These are phyloP conservation scores for Penicillium sp. DNA, from an alignment of 2,329 filamentous ascomycete species.

Conservation along the genomic window DNA sequence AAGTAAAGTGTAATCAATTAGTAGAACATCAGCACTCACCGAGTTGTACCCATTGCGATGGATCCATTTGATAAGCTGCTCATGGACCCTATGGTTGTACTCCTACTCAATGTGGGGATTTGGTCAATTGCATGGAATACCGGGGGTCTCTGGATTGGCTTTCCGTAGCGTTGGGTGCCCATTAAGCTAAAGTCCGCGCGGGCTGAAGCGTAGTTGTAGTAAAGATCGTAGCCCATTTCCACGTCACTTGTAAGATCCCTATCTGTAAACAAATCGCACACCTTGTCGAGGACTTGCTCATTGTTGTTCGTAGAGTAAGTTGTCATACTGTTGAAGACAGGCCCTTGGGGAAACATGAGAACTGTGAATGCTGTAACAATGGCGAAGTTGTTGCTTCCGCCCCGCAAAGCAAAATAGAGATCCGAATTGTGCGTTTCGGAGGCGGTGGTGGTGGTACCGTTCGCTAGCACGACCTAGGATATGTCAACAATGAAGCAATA, in stretches of 20 bases:
- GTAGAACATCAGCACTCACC: background rate
- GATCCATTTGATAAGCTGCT: background rate
- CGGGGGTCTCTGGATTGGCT: conserved; percentile 14
- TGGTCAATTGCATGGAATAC: conserved; percentile 15
- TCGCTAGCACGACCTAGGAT: conserved; percentile 19
- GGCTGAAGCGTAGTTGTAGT: conserved; percentile 15
- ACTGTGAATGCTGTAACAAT: conserved; percentile 39
- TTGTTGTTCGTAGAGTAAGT: conserved; percentile 15
- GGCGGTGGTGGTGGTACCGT: conserved; percentile 28
- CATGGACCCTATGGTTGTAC: conserved; percentile 2
- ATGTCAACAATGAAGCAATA: background rate
- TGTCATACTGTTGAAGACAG: conserved; percentile 35
- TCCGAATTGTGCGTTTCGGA: conserved; percentile 30
- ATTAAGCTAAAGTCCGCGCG: conserved; percentile 13
- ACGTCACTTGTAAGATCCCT: conserved; percentile 9
- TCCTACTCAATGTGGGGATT: conserved; percentile 12
- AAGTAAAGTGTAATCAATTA: background rate
- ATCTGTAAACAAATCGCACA: conserved; percentile 16
- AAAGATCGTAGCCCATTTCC: conserved; percentile 20
- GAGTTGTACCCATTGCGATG: conserved; percentile 6
- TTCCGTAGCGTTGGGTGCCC: conserved; percentile 20
- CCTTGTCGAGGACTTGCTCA: conserved; percentile 5
- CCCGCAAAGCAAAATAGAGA: conserved; percentile 39
- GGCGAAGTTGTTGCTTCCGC: conserved; percentile 43
- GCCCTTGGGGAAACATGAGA: conserved; percentile 34